Evolutionary conservation across 129 eudicot species (phyloP), one percentile per base, ranked within the genome.

Genomic region (Erigeron canadensis): DNA sequence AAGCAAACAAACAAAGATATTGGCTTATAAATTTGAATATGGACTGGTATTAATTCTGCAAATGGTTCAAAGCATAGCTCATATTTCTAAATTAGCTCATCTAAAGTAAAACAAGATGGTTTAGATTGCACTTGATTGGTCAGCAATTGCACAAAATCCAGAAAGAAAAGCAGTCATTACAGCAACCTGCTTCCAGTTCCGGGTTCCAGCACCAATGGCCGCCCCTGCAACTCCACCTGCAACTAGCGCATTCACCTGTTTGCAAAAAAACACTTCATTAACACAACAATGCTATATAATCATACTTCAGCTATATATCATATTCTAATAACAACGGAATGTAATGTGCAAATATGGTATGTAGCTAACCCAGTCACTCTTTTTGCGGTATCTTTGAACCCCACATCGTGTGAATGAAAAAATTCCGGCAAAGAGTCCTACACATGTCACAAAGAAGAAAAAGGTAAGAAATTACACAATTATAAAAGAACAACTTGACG

Each of bases 171-270:
- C 86, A 63, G 97, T 82, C 81, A 84, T 70, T 9, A 77, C 85
- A 60, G 86, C 89, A 50, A 93, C 87, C 79, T 90, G 95, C 74
- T 85, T 87, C 93, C 92, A 83, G 71, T 86, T 87, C 21, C 92
- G 87, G 57, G 88, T 82, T 39, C 95, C 89, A 47, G 85, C 88
- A 76, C 92, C 92, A 71, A 85, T 62, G 69, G 85, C 92, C 2
- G 92, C 92, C 37, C 98, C 98, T 4, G 89, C 96, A 53, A 87
- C 82, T 58, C 84, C 95, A 62, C 96, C 98, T 8, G 95, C 96
- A 38, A 87, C 70, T 41, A 88, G 80, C 28, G 90, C 86, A 75
- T 94, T 94, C 53, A 87, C 84, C 97, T 94, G 79, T 71, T 79
- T 11, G 8, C 41, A 75, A 60, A 19, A 43, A 40, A 40, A 57